These are phyloP conservation scores for Oldenlandia corymbosa DNA, from an alignment of 257 asterid genomes.

Conservation along the genomic window DNA sequence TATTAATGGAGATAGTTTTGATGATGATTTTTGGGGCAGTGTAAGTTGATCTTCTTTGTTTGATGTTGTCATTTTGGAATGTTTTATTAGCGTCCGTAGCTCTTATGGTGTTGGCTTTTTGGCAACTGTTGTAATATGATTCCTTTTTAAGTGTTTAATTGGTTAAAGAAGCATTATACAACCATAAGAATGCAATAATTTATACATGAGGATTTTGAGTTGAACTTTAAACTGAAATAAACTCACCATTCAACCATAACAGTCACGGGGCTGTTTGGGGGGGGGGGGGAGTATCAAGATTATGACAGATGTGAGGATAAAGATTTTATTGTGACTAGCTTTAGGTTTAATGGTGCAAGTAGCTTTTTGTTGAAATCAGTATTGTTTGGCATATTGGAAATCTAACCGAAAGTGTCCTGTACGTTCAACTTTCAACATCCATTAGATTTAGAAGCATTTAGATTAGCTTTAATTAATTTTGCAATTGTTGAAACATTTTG, in stretches of 20 bases:
- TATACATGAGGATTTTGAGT: background rate
- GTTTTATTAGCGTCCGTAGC: background rate
- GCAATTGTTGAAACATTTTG: background rate
- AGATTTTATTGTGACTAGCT: no score
- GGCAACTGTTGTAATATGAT: no score
- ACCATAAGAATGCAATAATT: background rate
- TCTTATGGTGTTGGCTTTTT: background rate
- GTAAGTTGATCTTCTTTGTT: conserved; percentile 36
- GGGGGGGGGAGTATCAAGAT: no score
- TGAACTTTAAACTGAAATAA: background rate
- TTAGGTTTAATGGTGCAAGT: background rate
- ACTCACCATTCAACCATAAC: background rate
- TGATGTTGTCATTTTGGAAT: background rate
- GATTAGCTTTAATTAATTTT: background rate
- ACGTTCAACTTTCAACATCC: background rate
- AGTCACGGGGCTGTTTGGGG: no score
- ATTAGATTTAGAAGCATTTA: background rate
- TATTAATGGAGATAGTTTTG: conserved; percentile 34
- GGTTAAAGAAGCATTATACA: background rate
- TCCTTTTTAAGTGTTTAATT: background rate
- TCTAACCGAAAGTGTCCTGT: background rate
- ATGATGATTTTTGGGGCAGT: conserved; percentile 35
- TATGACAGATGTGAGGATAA: no score
- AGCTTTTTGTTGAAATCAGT: background rate
- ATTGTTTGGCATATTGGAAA: background rate